Evolutionary conservation across 768 basidiomycete genomes (phyloP).

Genomic region (Krasilnikovozyma curviuscula): DNA sequence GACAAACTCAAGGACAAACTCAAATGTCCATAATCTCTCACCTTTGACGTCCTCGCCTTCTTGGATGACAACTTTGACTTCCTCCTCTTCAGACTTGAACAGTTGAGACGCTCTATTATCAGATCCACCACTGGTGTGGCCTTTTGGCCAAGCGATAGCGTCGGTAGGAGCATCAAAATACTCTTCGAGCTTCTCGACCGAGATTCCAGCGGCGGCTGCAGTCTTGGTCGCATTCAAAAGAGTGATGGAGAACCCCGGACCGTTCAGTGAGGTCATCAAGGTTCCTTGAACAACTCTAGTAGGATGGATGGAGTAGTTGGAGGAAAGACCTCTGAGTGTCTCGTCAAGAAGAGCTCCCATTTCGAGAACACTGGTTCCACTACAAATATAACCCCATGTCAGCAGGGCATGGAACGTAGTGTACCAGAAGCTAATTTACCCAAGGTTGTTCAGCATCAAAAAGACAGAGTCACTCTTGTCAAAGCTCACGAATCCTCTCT

Average conservation of each 20-base stretch:
- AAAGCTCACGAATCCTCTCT: slow-evolving; percentile 34
- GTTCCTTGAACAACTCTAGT: slow-evolving; percentile 32
- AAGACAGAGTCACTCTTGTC: slow-evolving; percentile 29
- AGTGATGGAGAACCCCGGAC: slow-evolving; percentile 79
- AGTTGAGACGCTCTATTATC: no score
- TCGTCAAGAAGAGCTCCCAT: slow-evolving; percentile 49
- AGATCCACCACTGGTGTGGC: no score
- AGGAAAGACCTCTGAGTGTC: slow-evolving; percentile 22
- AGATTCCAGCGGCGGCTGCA: slow-evolving; percentile 28
- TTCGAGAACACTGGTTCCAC: slow-evolving; percentile 64
- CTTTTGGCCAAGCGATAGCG: slow-evolving; percentile 31
- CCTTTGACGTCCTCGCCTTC: no score
- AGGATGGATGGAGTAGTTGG: slow-evolving; percentile 24
- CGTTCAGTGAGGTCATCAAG: slow-evolving; percentile 70
- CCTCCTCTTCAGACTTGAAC: no score
- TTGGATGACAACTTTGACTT: no score
- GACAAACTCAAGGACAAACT: no score
- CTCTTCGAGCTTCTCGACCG: no score
- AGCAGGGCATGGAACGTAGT: no score
- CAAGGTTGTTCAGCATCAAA: slow-evolving; percentile 70
- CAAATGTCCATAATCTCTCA: no score
- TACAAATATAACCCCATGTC: no score
- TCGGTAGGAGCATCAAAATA: slow-evolving; percentile 48
- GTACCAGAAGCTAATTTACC: no score
- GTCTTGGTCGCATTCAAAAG: slow-evolving; percentile 37